A percentile compares a stretch with the other conserved stretches of the same genome.
phyloP scores from a whole-genome alignment of 1,284 basidiomycete species.

The Ustilago hordei region DNA sequence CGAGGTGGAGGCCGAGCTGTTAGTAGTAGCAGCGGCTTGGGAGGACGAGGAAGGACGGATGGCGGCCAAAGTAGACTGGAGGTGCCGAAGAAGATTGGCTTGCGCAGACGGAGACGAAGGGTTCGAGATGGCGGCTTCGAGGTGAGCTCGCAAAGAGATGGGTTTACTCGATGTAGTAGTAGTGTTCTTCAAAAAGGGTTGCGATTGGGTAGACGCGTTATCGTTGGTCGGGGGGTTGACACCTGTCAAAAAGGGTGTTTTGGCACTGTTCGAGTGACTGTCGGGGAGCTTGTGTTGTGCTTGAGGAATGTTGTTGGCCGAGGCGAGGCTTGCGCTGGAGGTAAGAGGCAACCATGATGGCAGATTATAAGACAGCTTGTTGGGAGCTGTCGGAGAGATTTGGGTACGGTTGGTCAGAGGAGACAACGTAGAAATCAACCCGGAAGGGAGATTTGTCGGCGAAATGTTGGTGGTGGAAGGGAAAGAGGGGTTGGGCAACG shows the following conservation, averaged over 20 bases:
- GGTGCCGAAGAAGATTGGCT: slow-evolving; percentile 43
- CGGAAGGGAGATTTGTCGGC: slow-evolving; percentile 44
- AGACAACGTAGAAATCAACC: slow-evolving; percentile 59
- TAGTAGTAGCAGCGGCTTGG: slow-evolving; percentile 16
- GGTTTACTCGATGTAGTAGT: slow-evolving; percentile 8
- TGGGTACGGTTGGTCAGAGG: slow-evolving; percentile 35
- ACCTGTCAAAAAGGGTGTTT: slow-evolving; percentile 51
- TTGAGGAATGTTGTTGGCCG: slow-evolving; percentile 45
- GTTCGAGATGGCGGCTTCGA: slow-evolving; percentile 54
- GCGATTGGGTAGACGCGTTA: slow-evolving; percentile 24
- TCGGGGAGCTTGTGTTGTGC: slow-evolving; percentile 21
- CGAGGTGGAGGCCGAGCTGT: slow-evolving; percentile 25
- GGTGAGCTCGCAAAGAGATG: slow-evolving; percentile 45
- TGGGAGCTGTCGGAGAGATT: slow-evolving; percentile 44
- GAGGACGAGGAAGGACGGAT: slow-evolving; percentile 39
- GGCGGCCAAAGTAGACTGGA: slow-evolving; percentile 43
- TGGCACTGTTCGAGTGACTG: slow-evolving; percentile 27
- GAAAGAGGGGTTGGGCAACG: slow-evolving; percentile 44
- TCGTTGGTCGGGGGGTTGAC: slow-evolving; percentile 55
- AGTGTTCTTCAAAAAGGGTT: slow-evolving; percentile 36
- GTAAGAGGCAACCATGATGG: slow-evolving; percentile 54
- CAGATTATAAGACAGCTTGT: slow-evolving; percentile 44
- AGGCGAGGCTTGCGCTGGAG: slow-evolving; percentile 41
- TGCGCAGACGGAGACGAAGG: slow-evolving; percentile 51
- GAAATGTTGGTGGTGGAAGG: slow-evolving; percentile 29